Percentiles rank a stretch among this genome's conserved stretches.
Conservation (phyloP, 768 basidiomycete genomes). For the Kwoniella pini region DNA sequence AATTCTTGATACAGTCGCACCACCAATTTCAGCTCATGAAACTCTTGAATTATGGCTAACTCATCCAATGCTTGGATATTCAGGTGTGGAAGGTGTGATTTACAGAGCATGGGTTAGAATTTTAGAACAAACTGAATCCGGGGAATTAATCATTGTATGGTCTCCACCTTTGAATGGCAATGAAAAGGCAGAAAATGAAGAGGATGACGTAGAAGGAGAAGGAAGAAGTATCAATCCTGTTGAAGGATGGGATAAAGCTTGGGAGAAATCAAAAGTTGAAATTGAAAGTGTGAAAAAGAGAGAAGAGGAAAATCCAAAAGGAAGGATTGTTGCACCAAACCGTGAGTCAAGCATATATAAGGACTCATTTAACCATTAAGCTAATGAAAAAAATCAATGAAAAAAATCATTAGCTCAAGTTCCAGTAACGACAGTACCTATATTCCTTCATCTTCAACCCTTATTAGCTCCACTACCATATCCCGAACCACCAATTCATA, state of each 20-base stretch:
- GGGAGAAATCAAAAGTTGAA: slow-evolving; percentile 77
- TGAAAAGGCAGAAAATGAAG: background rate
- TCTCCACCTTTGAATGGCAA: slow-evolving; percentile 22
- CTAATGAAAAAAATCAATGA: no score
- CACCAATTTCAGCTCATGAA: slow-evolving; percentile 97
- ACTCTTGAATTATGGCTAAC: slow-evolving; percentile 93
- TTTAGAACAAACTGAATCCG: slow-evolving; percentile 56
- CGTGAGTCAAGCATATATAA: no score
- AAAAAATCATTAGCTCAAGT: slow-evolving; percentile 40
- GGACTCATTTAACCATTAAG: no score
- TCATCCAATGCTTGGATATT: slow-evolving; percentile 96
- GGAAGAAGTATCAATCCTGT: slow-evolving; percentile 76
- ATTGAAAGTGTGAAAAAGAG: slow-evolving; percentile 34
- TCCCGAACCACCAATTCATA: slow-evolving; percentile 53
- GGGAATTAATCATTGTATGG: slow-evolving; percentile 46
- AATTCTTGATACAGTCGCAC: slow-evolving; percentile 92
- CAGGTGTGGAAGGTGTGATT: slow-evolving; percentile 90
- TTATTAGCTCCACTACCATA: slow-evolving; percentile 63
- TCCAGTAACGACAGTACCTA: slow-evolving; percentile 72
- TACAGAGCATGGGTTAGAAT: slow-evolving; percentile 65
- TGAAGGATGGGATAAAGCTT: slow-evolving; percentile 78
- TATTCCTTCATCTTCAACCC: slow-evolving; percentile 92
- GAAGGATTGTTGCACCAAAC: slow-evolving; percentile 33
- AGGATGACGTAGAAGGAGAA: slow-evolving; percentile 41
- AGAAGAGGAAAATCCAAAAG: slow-evolving; percentile 42